Evolutionary conservation across 148 eudicot genomes (phyloP), one percentile per base, ranked within the genome.

Genomic region (Oxyria digyna): DNA sequence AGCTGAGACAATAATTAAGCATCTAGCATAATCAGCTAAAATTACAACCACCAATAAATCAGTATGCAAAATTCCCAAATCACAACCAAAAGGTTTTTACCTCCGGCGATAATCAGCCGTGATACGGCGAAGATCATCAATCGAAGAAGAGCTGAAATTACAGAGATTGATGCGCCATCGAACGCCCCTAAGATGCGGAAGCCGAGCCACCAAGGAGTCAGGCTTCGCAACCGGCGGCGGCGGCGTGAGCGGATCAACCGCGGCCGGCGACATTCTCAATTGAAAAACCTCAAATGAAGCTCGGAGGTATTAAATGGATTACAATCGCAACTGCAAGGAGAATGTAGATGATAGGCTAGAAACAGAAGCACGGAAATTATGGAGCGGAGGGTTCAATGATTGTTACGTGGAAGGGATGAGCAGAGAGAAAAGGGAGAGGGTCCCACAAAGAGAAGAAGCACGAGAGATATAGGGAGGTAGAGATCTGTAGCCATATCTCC

Each of bases 161-260:
- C 93, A 87, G 72, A 87, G 85, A 87, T 85, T 79, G 24, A 85
- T 78, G 38, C 92, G 89, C 93, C 93, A 87, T 62, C 77, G 67
- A 33, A 87, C 87, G 50, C 93, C 80, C 62, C 93, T 81, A 8
- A 87, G 87, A 78, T 78, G 77, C 24, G 81, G 48, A 65, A 81
- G 82, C 31, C 80, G 77, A 54, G 74, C 62, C 65, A 31, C 18
- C 20, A 52, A 41, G 20, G 67, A 26, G 24, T 71, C 78, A 18
- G 55, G 27, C 32, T 59, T 59, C 23, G 74, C 20, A 33, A 6
- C 21, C 65, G 29, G 11, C 20, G 57, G 26, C 27, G 20, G 65
- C 38, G 72, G 72, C 27, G 20, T 37, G 37, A 69, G 72, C 57
- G 67, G 68, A 73, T 43, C 67, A 55, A 15, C 9, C 65, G 65